A percentile compares a stretch with the other conserved stretches of the same genome.
phyloP scores from a whole-genome alignment of 139 green algal genomes.

The Tetraselmis striata region DNA sequence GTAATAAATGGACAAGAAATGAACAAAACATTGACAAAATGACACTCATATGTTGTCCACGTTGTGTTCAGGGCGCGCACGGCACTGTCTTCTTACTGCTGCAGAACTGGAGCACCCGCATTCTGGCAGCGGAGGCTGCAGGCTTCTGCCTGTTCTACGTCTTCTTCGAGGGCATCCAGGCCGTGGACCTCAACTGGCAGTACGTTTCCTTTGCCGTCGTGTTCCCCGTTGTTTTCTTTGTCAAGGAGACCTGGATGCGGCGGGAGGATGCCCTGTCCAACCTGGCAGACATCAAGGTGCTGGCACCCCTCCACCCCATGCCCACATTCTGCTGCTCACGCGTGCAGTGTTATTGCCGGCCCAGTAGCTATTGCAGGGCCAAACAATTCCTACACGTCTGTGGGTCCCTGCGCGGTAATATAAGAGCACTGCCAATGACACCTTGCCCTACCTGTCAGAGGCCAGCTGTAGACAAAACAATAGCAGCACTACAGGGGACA shows the following conservation, averaged over 20 bases:
- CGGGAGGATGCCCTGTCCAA: neutral
- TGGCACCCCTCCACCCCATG: neutral
- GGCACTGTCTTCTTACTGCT: neutral
- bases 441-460: neutral
- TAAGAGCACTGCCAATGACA: too few species aligned
- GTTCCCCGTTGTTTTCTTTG: constrained; percentile 5
- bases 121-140: neutral
- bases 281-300: neutral
- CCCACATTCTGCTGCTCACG: too few species aligned
- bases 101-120: neutral
- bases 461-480: too few species aligned
- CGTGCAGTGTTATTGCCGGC: too few species aligned
- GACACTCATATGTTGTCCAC: too few species aligned
- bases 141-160: constrained; percentile 1
- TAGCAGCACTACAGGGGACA: too few species aligned
- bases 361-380: too few species aligned
- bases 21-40: too few species aligned
- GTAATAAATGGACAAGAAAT: too few species aligned
- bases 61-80: neutral
- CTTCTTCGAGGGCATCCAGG: neutral
- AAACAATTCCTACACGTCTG: too few species aligned
- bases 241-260: neutral
- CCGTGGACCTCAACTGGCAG: neutral
- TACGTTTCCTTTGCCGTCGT: constrained; percentile 8
- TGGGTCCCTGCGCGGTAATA: too few species aligned